These are phyloP conservation scores for Thinopyrum elongatum DNA, from an alignment of 176 grass and related monocot genomes.

Conservation along the genomic window DNA sequence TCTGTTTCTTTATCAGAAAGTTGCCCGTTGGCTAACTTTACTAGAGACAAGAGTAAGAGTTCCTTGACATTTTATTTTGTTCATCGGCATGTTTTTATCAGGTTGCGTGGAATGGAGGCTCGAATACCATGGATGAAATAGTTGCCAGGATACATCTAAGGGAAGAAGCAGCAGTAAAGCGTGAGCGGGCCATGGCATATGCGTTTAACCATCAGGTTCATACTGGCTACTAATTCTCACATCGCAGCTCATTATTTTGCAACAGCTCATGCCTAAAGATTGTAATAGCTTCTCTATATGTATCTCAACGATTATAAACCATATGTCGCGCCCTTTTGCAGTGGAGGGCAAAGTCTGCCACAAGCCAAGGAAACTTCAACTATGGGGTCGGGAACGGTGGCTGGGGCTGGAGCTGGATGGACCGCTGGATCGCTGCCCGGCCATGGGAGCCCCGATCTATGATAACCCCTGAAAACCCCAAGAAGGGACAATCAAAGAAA, in stretches of 20 bases:
- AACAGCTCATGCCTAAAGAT: neutral
- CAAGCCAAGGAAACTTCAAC: constrained; percentile 64
- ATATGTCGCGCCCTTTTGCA: constrained; percentile 26
- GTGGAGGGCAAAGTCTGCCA: constrained; percentile 86
- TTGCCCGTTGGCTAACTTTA: neutral
- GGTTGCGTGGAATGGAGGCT: constrained; percentile 88
- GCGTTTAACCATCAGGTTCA: constrained; percentile 94
- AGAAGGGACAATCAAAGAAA: constrained; percentile 50
- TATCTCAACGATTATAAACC: neutral
- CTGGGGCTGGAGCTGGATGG: constrained; percentile 99
- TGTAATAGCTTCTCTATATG: neutral
- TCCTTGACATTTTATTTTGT: neutral
- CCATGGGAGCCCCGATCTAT: constrained; percentile 84
- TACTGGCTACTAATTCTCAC: neutral
- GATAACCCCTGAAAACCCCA: constrained; percentile 36
- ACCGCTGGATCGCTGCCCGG: constrained; percentile 81
- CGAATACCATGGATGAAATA: constrained; percentile 78
- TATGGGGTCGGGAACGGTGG: constrained; percentile 71
- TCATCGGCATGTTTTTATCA: constrained; percentile 32
- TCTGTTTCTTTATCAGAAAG: neutral
- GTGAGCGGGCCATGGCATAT: constrained; percentile 88
- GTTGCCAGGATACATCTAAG: constrained; percentile 85
- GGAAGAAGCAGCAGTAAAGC: constrained; percentile 92
- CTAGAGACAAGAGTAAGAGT: neutral
- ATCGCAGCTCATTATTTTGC: neutral